A percentile compares a stretch with the other conserved stretches of the same genome.
phyloP scores from a whole-genome alignment of 257 asterid genomes.

The Cruciata laevipes region DNA sequence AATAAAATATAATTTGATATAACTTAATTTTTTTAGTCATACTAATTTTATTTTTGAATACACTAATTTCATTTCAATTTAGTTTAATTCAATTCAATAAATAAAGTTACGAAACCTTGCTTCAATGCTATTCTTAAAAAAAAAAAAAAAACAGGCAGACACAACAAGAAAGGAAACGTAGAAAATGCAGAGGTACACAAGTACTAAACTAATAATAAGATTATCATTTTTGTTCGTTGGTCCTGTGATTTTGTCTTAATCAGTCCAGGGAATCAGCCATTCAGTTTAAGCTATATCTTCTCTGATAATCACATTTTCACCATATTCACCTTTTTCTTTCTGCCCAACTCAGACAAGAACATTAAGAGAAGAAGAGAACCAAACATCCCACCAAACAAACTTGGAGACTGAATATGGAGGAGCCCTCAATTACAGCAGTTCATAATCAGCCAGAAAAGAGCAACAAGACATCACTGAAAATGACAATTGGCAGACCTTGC shows the following conservation, averaged over 20 bases:
- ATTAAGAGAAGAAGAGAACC: too few relatives aligned
- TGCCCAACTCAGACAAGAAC: neutral
- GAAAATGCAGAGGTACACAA: neutral
- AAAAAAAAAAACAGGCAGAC: too few relatives aligned
- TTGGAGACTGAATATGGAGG: conserved; percentile 1
- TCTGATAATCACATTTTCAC: neutral
- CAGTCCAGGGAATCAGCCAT: neutral
- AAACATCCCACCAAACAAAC: neutral
- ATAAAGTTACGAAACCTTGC: too few relatives aligned
- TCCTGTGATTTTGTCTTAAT: conserved; percentile 7
- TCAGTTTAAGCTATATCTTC: neutral
- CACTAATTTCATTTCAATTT: too few relatives aligned
- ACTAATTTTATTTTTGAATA: too few relatives aligned
- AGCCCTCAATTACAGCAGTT: neutral
- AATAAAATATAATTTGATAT: too few relatives aligned
- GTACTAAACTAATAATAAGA: neutral
- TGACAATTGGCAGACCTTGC: conserved; percentile 3
- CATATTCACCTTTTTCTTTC: too few relatives aligned
- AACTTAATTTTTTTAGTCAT: too few relatives aligned
- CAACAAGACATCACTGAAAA: conserved; percentile 26
- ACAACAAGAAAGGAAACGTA: too few relatives aligned
- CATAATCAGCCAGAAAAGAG: conserved; percentile 18
- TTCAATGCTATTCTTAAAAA: too few relatives aligned
- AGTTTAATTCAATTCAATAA: too few relatives aligned
- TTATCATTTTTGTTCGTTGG: neutral